Evolutionary conservation across 1,284 basidiomycete genomes (phyloP).

Genomic region (Phaffia rhodozyma): DNA sequence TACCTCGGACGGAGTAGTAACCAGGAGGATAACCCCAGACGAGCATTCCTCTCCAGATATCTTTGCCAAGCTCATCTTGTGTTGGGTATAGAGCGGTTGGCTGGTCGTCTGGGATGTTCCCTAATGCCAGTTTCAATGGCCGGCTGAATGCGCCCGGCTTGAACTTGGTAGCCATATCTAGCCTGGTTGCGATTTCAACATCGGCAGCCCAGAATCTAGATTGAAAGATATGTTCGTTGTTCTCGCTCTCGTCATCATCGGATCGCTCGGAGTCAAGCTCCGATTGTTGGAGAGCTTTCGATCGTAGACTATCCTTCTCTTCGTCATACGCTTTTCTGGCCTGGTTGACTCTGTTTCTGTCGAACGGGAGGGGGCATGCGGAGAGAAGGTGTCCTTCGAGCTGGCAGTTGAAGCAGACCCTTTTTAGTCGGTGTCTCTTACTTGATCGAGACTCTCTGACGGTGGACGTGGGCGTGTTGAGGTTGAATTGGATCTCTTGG

Average conservation of each 20-base stretch:
- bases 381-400: background rate
- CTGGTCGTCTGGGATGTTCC: background rate
- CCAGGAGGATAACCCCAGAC: slow-evolving; percentile 14
- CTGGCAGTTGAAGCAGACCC: slow-evolving; percentile 16
- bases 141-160: slow-evolving; percentile 7
- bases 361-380: slow-evolving; percentile 1
- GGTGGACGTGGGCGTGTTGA: too few species aligned
- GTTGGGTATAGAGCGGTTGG: too few species aligned
- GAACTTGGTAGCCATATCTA: slow-evolving; percentile 1
- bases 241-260: background rate
- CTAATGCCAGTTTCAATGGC: slow-evolving; percentile 3
- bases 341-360: background rate
- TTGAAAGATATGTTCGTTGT: background rate
- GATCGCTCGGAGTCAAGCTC: background rate
- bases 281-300: background rate
- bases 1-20: background rate
- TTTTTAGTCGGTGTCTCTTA: background rate
- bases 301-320: background rate
- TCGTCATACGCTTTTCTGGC: background rate
- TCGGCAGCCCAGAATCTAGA: slow-evolving; percentile 3
- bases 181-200: slow-evolving; percentile 2
- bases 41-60: slow-evolving; percentile 12
- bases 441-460: too few species aligned
- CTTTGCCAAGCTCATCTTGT: slow-evolving; percentile 4
- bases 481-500: too few species aligned